Percentiles rank a stretch among this genome's conserved stretches.
phyloP scores from a whole-genome alignment of 768 basidiomycete genomes.

The Suillus bovinus region DNA sequence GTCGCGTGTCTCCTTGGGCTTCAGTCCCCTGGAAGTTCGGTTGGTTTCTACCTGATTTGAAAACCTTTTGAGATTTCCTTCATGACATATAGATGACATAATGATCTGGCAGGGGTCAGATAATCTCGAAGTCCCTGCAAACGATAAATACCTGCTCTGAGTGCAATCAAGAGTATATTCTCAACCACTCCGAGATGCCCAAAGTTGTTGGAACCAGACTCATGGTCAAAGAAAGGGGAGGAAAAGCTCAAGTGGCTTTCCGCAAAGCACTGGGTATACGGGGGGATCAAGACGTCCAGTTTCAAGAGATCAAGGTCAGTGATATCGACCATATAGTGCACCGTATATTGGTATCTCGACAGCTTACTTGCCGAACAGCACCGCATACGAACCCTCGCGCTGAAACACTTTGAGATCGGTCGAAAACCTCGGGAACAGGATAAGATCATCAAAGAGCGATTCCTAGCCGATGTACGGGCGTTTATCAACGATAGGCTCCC shows the following conservation, averaged over 20 bases:
- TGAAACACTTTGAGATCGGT: constrained; percentile 8
- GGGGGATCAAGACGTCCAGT: neutral
- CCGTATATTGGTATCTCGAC: neutral
- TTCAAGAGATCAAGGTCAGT: constrained; percentile 6
- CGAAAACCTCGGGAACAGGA: constrained; percentile 2
- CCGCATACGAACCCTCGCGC: constrained; percentile 2
- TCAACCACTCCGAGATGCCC: constrained; percentile 4
- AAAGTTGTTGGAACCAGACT: neutral
- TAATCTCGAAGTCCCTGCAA: constrained; percentile 2
- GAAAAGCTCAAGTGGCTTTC: neutral
- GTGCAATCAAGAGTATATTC: neutral
- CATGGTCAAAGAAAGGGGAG: constrained; percentile 1
- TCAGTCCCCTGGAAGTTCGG: neutral
- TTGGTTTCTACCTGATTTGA: neutral
- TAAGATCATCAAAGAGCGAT: neutral
- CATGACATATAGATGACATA: too few relatives aligned
- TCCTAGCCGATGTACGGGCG: constrained; percentile 2
- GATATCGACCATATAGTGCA: neutral
- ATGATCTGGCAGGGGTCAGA: neutral
- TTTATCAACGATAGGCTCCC: neutral
- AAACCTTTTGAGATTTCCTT: too few relatives aligned
- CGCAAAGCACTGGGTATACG: neutral
- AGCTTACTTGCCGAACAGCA: constrained; percentile 1
- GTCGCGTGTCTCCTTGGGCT: neutral
- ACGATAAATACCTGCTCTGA: neutral